A percentile compares a stretch with the other conserved stretches of the same genome.
phyloP scores from a whole-genome alignment of 257 asterid genomes.

The Fraxinus quadrangulata region DNA sequence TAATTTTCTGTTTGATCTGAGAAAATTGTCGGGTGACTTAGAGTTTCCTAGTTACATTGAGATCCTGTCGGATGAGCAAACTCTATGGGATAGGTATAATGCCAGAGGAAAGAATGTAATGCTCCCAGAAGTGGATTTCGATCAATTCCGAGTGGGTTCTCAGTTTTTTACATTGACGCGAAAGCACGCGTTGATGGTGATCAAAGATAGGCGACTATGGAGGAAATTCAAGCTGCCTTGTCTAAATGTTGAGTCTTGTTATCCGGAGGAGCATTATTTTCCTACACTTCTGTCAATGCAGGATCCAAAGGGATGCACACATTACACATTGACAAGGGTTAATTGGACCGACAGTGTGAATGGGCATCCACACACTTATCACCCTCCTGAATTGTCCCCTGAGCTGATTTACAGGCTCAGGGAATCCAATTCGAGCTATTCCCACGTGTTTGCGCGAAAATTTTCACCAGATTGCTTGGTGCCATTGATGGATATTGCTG shows the following conservation, averaged over 20 bases:
- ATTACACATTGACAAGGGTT: conserved; percentile 71
- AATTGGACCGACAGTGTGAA: conserved; percentile 79
- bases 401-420: conserved; percentile 66
- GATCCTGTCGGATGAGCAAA: conserved; percentile 49
- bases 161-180: conserved; percentile 77
- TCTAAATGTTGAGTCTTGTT: conserved; percentile 73
- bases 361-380: conserved; percentile 91
- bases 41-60: conserved; percentile 68
- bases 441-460: conserved; percentile 76
- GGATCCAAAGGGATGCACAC: conserved; percentile 65
- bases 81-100: conserved; percentile 59
- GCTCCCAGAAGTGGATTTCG: conserved; percentile 73
- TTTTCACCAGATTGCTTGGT: conserved; percentile 78
- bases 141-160: conserved; percentile 73
- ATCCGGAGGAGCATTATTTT: conserved; percentile 92
- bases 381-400: conserved; percentile 58
- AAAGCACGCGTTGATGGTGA: conserved; percentile 67
- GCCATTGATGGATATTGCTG: conserved; percentile 73
- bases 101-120: conserved; percentile 76
- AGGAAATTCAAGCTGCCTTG: conserved; percentile 77
- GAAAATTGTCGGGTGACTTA: conserved; percentile 48
- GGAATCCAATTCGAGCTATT: conserved; percentile 62
- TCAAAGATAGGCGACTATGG: conserved; percentile 83
- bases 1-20: conserved; percentile 58
- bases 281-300: conserved; percentile 80